Evolutionary conservation across 495 filamentous ascomycete genomes (phyloP), one percentile per base, ranked within the genome.

Genomic region (Mycothermus thermophilus): DNA sequence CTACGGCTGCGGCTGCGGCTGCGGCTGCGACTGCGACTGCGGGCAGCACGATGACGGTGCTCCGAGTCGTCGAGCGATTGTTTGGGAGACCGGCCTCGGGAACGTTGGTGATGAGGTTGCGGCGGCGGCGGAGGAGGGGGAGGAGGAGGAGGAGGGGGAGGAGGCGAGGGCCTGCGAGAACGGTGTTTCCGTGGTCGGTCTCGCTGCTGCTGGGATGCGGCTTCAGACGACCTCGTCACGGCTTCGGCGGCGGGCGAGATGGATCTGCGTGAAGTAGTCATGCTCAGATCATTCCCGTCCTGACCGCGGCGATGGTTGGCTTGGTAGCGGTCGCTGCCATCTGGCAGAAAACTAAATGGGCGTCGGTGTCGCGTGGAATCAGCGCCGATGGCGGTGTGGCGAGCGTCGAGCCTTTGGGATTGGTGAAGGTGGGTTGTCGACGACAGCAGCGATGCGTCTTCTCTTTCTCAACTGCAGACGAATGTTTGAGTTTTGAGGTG

Each of bases 241-340:
- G 45, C 50, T 38, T 35, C 42, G 39, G 52, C 40, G 32, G 44
- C 47, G 38, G 55, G 48, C 42, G 50, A 52, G 32, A 37, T 37
- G 30, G 50, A 40, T 40, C 46, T 47, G 26, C 44, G 54, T 57
- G 44, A 48, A 52, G 55, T 46, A 52, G 45, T 58, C 55, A 58
- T 58, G 47, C 52, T 52, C 44, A 52, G 46, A 24, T 47, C 52
- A 54, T 52, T 41, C 35, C 46, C 39, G 38, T 44, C 32, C 33
- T 30, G 48, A 38, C 44, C 40, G 41, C 35, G 49, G 40, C 45
- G 52, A 30, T 43, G 41, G 38, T 32, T 36, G 31, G 50, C 38
- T 37, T 35, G 41, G 40, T 26, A 36, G 37, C 35, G 39, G 52
- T 35, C 44, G 42, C 27, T 47, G 52, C 53, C 55, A 52, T 56